phyloP scores from a whole-genome alignment of 1,284 basidiomycete genomes.

The Testicularia cyperi region DNA sequence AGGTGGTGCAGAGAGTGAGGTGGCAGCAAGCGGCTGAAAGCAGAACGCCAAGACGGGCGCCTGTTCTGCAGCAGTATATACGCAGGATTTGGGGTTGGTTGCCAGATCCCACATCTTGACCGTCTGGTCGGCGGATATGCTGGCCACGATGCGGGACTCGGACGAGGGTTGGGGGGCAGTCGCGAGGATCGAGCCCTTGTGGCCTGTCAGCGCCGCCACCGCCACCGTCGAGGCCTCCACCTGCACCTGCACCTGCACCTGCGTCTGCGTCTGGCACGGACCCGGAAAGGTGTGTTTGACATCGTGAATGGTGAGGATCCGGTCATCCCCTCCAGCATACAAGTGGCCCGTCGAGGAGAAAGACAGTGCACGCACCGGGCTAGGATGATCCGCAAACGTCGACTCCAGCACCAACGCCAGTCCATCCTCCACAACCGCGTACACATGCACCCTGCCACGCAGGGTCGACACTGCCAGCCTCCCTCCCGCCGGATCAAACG shows the following conservation, averaged over 20 bases:
- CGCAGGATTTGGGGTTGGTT: conserved; percentile 4
- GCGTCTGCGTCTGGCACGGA: too few relatives aligned
- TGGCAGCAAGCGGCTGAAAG: too few relatives aligned
- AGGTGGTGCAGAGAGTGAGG: too few relatives aligned
- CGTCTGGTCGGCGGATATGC: conserved; percentile 19
- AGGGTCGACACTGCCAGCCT: conserved; percentile 16
- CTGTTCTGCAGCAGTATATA: conserved; percentile 23
- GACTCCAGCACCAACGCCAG: neutral
- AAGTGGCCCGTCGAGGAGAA: conserved; percentile 18
- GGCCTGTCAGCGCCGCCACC: conserved; percentile 14
- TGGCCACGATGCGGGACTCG: conserved; percentile 9
- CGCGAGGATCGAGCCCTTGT: conserved; percentile 25
- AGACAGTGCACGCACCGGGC: conserved; percentile 18
- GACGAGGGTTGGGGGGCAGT: neutral
- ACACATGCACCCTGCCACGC: conserved; percentile 20
- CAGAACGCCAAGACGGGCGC: conserved; percentile 6
- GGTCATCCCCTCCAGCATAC: conserved; percentile 24
- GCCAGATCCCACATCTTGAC: conserved; percentile 39
- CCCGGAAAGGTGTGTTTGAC: neutral
- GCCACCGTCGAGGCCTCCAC: conserved; percentile 4
- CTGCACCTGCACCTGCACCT: neutral
- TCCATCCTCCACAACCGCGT: too few relatives aligned
- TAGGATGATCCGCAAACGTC: conserved; percentile 19
- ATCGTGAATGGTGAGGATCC: conserved; percentile 28
- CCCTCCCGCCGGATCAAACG: conserved; percentile 6